phyloP scores from a whole-genome alignment of 2,329 filamentous ascomycete genomes.

The Apiospora koreana region DNA sequence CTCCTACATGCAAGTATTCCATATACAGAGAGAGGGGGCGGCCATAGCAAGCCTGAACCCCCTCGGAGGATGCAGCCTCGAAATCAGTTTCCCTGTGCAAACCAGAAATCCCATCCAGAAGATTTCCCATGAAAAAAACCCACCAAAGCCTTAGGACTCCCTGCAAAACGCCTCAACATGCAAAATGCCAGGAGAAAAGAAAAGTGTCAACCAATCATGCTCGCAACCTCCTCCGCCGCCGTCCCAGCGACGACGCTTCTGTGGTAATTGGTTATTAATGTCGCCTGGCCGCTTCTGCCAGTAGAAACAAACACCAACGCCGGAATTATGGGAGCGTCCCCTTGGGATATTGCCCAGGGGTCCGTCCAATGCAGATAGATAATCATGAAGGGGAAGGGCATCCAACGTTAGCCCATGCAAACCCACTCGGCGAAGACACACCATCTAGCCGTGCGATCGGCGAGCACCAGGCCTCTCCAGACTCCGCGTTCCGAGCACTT shows the following conservation, averaged over 20 bases:
- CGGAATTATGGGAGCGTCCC: background rate
- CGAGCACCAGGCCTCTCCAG: constrained; percentile 80
- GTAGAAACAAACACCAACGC: background rate
- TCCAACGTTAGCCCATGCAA: constrained; percentile 42
- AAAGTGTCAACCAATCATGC: background rate
- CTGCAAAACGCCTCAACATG: constrained; percentile 7
- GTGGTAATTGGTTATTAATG: background rate
- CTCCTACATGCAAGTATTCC: constrained; percentile 5
- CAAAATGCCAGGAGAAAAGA: background rate
- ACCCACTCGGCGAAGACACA: constrained; percentile 92
- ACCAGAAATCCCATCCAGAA: background rate
- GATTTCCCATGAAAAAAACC: background rate
- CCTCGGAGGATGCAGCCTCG: constrained; percentile 2
- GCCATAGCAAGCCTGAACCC: background rate
- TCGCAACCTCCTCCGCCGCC: background rate
- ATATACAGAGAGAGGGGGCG: background rate
- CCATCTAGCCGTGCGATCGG: constrained; percentile 82
- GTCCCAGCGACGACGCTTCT: background rate
- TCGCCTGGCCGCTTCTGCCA: background rate
- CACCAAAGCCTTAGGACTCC: background rate
- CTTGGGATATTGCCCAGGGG: background rate
- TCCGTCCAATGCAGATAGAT: background rate
- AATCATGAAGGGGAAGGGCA: background rate
- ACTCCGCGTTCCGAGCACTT: constrained; percentile 82
- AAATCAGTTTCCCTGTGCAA: background rate